Evolutionary conservation across 257 asterid species (phyloP), one percentile per base, ranked within the genome.

Genomic region (Nicotiana otophora): DNA sequence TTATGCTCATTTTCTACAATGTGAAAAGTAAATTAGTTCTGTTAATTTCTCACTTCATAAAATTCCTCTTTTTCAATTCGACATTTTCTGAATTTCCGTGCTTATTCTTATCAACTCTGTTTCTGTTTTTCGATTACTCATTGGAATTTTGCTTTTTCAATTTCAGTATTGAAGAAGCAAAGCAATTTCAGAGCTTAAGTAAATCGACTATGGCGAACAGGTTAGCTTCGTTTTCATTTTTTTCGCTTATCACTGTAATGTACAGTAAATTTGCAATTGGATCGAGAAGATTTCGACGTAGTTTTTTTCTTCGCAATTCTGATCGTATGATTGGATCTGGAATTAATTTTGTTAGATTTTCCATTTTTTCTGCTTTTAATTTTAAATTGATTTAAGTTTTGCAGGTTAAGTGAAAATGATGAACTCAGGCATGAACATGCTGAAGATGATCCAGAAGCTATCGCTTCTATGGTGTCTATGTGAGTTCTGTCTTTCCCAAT

Each of bases 381-480:
- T 39, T 72, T 23, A 6, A 74, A 57, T 0, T 23, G 60, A 74
- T 74, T 72, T 46, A 46, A 48, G 20, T 74, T 84, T 81, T 81
- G 55, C 90, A 94, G 97, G 84, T 83, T 68, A 63, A 65, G 82
- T 77, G 92, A 77, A 30, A 88, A 77, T 34, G 55, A 48, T 19
- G 85, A 86, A 77, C 83, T 83, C 68, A 88, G 81, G 83, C 91
- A 89, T 60, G 90, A 86, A 39, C 81, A 87, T 9, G 92, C 94
- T 14, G 94, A 87, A 23, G 93, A 89, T 65, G 91, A 95, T 89
- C 98, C 98, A 53, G 98, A 93, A 55, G 85, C 87, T 54, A 91
- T 92, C 16, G 96, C 91, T 62, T 85, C 91, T 57, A 88, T 90
- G 90, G 97, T 94, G 84, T 81, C 88, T 58, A 91, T 85, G 98